Evolutionary conservation across 176 grass and related monocot species (phyloP), one percentile per base, ranked within the genome.

Genomic region (Oryza coarctata): DNA sequence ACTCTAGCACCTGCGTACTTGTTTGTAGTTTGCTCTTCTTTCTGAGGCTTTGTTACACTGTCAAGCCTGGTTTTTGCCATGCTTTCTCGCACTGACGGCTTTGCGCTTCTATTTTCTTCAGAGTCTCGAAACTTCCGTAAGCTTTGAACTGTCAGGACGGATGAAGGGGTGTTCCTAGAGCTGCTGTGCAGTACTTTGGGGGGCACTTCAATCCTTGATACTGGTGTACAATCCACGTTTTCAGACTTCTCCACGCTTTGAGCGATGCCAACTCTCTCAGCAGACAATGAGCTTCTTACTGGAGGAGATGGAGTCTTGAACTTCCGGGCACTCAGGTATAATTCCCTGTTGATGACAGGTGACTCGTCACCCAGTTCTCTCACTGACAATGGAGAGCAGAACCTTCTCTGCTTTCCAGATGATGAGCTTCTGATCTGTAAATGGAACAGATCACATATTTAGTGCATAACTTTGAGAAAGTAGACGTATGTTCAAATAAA

Each of bases 371-470:
- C 83, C 50, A 76, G 11, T 71, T 93, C 88, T 88, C 84, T 83
- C 29, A 78, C 40, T 10, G 77, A 78, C 33, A 97, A 63, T 14
- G 88, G 82, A 73, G 94, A 93, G 7, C 80, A 73, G n/a, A 86
- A 85, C 80, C 86, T 86, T 85, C 86, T 90, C 63, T 91, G 89
- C 49, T 91, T 91, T 39, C 89, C 89, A 27, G 87, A 94, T n/a
- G 89, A 94, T 26, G 84, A 85, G 30, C 89, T 89, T 80, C 84
- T 85, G 39, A 80, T 70, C 92, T 94, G 84, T 60, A 14, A 29
- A 44, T 12, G 0, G 15, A 71, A 61, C 35, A 79, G 25, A 31
- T 61, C 35, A 14, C 25, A 69, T 80, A 0, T 68, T 79, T 52
- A 80, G 36, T 12, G 41, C 29, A 32, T 50, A 22, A 72, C 29